phyloP scores from a whole-genome alignment of 306 rosid genomes.

The Malus fusca region DNA sequence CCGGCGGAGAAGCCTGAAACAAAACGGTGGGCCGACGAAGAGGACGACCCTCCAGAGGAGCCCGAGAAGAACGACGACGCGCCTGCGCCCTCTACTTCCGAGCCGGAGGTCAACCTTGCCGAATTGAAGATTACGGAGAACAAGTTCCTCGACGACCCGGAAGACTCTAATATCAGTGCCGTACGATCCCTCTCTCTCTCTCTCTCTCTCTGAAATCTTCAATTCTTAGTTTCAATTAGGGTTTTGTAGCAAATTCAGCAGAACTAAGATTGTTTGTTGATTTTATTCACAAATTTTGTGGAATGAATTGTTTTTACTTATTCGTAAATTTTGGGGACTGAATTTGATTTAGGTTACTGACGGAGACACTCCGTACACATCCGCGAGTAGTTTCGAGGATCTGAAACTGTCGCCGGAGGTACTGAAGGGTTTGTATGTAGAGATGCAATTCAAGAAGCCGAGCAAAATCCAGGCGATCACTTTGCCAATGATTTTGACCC shows the following conservation, averaged over 20 bases:
- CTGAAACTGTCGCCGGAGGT: conserved; percentile 56
- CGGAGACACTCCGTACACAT: conserved; percentile 71
- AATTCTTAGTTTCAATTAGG: neutral
- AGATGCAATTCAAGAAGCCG: conserved; percentile 81
- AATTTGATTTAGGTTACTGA: conserved; percentile 43
- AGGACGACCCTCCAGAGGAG: conserved; percentile 33
- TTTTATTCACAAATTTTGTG: neutral
- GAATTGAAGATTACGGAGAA: conserved; percentile 40
- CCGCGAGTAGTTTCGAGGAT: conserved; percentile 71
- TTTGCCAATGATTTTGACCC: conserved; percentile 79
- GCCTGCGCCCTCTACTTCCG: conserved; percentile 8
- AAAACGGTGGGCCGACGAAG: conserved; percentile 58
- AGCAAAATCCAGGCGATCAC: conserved; percentile 83
- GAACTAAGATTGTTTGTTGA: neutral
- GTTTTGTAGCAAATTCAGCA: neutral
- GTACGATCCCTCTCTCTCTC: conserved; percentile 21
- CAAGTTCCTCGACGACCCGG: conserved; percentile 65
- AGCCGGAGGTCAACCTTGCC: conserved; percentile 31
- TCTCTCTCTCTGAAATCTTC: neutral
- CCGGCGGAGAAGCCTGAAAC: neutral
- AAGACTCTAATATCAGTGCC: conserved; percentile 62
- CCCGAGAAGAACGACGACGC: neutral
- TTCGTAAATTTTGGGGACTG: neutral
- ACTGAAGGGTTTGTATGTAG: conserved; percentile 71
- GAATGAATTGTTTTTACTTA: neutral